Base-by-base conservation (phyloP, 1,139 yeast genomes). In the Suhomyces choctaworum region DNA sequence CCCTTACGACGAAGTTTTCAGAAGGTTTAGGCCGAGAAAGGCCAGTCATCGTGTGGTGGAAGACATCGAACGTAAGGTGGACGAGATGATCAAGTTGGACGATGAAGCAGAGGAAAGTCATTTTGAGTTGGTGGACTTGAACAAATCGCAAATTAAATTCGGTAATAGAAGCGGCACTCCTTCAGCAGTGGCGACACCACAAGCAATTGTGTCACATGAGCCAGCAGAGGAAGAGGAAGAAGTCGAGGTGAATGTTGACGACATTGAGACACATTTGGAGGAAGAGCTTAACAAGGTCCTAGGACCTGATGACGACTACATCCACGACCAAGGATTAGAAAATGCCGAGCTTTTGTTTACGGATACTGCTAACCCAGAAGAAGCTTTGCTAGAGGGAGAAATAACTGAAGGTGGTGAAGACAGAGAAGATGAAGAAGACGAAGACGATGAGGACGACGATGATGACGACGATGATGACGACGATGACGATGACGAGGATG, bases 61-160 rank as follows among this genome's bases (percentile, higher is more conserved):
- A 25, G 81, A 79, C 48, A 82, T 89, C 10, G 96, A 90, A 47
- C 76, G 78, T 19, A 76, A 78, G 42, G 95, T 90, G 6, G 88
- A 86, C 42, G 88, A 84, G 52, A 62, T 92, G 37, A 69, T 92
- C 25, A 71, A 78, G 44, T 62, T 79, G 28, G 98, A 92, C 55
- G 85, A 78, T 22, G 90, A 83, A 41, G 95, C 97, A 0, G 92
- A 86, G 53, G 89, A 83, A 37, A 76, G 85, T 13, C 78, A 76
- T 29, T 87, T 82, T 53, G 97, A 92, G 51, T 67, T 89, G 32
- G 69, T 89, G 12, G 90, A 86, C 51, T 71, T 80, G 34, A 55
- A 48, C 40, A 54, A 51, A 24, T 14, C 38, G 7, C 47, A 44
- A 13, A 39, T 31, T 21, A 37, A 41, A 8, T 46, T 43, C 31